Evolutionary conservation across 306 rosid species (phyloP), one percentile per base, ranked within the genome.

Genomic region (Ormosia emarginata): DNA sequence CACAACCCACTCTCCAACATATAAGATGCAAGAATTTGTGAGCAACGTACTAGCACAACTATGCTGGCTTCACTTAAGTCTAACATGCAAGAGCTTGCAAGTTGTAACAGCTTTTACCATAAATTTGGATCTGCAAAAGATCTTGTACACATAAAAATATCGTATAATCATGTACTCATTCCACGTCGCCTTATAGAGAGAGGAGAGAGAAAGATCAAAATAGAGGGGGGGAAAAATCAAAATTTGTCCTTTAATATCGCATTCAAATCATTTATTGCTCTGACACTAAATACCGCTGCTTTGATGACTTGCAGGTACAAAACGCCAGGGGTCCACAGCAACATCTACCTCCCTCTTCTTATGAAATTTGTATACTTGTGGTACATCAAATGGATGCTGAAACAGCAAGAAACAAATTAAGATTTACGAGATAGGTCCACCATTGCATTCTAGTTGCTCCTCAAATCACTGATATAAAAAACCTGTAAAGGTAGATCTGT

Each of bases 281-380:
- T 84, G 64, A 37, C 55, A 66, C 82, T 78, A 83, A 41, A 30
- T 79, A 55, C 33, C 68, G 44, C 61, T 53, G 84, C 90, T 73
- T 61, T 77, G 70, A 71, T 71, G 66, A 75, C 61, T 74, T 85
- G 84, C 83, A 2, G 98, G 99, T 55, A 89, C 89, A 36, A 95
- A 93, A 79, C 94, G 90, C 98, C 98, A 93, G 74, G 90, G 97
- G 80, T 95, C 97, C 39, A 93, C 99, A 0, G 94, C 96, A 11
- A 93, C 86, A 62, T 95, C 97, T 5, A 92, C 96, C 83, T 88
- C 94, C 84, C 87, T 90, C 92, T 92, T 90, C 92, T 92, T 92
- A 70, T 93, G 99, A 89, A 93, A 93, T 85, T 93, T 93, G 91
- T 95, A 92, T 2, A 90, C 75, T 68, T 89, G 86, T 0, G 94